Percentiles rank a stretch among this genome's conserved stretches.
Evolutionary conservation across 768 basidiomycete species (phyloP).

Genomic region (Lentinus tigrinus): DNA sequence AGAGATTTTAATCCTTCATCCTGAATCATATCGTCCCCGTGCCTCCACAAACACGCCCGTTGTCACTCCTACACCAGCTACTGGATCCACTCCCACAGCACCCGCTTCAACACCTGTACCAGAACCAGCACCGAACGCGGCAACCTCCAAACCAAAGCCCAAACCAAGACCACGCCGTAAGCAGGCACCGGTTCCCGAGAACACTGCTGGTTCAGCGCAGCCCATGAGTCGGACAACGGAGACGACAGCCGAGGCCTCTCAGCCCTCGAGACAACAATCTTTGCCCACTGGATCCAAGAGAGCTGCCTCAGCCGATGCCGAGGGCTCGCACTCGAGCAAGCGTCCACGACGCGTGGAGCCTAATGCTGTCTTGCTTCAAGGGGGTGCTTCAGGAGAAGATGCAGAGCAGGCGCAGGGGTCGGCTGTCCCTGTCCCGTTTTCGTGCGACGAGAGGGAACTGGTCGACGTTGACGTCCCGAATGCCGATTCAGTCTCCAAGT

Average conservation of each 20-base stretch:
- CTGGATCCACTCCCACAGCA: neutral
- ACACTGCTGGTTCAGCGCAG: neutral
- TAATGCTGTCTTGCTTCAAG: neutral
- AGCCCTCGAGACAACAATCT: neutral
- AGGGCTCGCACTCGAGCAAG: neutral
- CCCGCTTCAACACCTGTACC: neutral
- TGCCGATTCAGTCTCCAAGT: no score
- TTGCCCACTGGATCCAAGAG: neutral
- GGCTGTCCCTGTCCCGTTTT: no score
- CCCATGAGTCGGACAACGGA: neutral
- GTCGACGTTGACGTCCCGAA: no score
- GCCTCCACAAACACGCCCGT: neutral
- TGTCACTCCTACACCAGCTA: neutral
- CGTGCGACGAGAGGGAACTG: no score
- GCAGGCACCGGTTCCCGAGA: neutral
- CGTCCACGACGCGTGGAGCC: neutral
- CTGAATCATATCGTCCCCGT: conserved; percentile 1
- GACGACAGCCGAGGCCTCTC: neutral
- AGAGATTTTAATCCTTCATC: conserved; percentile 9
- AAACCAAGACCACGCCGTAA: conserved; percentile 11
- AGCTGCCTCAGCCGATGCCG: neutral
- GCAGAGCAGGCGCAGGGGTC: neutral
- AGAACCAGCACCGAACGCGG: neutral
- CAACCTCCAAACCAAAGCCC: conserved; percentile 4
- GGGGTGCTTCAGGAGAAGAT: neutral